These are phyloP conservation scores for Yarrowia divulgata DNA, from an alignment of 805 yeast species.

Conservation along the genomic window DNA sequence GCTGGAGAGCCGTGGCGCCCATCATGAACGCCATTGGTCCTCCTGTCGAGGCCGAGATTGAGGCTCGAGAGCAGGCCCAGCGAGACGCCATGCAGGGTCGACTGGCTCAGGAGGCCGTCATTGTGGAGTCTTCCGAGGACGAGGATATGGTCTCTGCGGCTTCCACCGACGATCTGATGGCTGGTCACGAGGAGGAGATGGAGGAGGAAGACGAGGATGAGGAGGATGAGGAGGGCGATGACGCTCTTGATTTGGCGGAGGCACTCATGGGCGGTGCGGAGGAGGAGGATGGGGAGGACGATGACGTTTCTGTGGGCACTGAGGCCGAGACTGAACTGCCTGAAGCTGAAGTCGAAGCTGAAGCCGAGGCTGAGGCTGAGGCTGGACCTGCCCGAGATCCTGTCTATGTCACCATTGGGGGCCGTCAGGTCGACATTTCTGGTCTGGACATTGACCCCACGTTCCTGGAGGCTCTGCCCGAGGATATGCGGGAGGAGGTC, in stretches of 20 bases:
- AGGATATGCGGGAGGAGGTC: constrained; percentile 91
- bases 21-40: constrained; percentile 39
- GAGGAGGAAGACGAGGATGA: neutral
- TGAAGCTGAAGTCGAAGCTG: no score
- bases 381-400: constrained; percentile 54
- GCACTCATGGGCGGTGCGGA: constrained; percentile 3
- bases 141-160: constrained; percentile 32
- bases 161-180: constrained; percentile 12
- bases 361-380: no score
- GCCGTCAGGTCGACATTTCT: constrained; percentile 78
- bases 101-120: constrained; percentile 6
- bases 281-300: constrained; percentile 31
- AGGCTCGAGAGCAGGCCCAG: constrained; percentile 29
- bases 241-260: neutral
- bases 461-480: constrained; percentile 87
- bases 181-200: neutral
- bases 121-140: constrained; percentile 15
- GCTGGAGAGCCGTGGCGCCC: constrained; percentile 37
- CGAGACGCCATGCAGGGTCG: constrained; percentile 12
- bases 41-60: constrained; percentile 22
- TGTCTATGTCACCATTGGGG: constrained; percentile 75
- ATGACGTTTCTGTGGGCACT: constrained; percentile 16
- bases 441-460: constrained; percentile 94
- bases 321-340: neutral
- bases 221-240: neutral